A percentile compares a stretch with the other conserved stretches of the same genome.
These are phyloP conservation scores for Taiozyma sp. DNA, from an alignment of 1,139 yeast genomes.

Conservation along the genomic window DNA sequence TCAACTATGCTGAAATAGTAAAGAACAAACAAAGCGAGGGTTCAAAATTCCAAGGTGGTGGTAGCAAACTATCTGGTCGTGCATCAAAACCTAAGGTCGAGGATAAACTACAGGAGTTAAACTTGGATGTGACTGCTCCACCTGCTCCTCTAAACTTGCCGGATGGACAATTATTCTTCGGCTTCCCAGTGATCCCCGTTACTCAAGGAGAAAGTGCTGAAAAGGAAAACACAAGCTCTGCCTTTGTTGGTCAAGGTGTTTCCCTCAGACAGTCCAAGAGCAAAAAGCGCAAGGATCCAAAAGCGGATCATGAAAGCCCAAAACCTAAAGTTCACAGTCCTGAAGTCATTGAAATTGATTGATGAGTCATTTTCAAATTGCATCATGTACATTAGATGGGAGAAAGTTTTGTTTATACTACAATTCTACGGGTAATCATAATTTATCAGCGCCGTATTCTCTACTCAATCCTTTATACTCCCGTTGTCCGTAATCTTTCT, in stretches of 20 bases:
- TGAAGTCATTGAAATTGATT: constrained; percentile 77
- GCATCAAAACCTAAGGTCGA: constrained; percentile 21
- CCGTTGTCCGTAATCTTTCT: constrained; percentile 18
- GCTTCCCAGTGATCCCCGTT: constrained; percentile 83
- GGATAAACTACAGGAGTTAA: constrained; percentile 20
- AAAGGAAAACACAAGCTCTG: constrained; percentile 27
- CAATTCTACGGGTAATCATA: background rate
- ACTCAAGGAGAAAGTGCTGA: constrained; percentile 40
- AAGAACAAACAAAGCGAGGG: constrained; percentile 32
- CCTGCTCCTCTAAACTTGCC: constrained; percentile 76
- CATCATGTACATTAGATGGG: constrained; percentile 5
- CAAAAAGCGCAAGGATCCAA: constrained; percentile 56
- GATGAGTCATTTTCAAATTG: constrained; percentile 7
- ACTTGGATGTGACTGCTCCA: constrained; percentile 39
- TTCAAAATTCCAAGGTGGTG: constrained; percentile 53
- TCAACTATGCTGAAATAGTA: constrained; percentile 62
- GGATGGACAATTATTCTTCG: constrained; percentile 86
- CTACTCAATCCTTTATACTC: background rate
- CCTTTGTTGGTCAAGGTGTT: constrained; percentile 62
- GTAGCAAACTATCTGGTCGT: constrained; percentile 69
- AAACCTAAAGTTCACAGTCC: constrained; percentile 55
- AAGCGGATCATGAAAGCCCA: constrained; percentile 36
- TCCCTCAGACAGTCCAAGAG: constrained; percentile 57
- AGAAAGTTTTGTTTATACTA: background rate
- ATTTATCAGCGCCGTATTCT: background rate